These are phyloP conservation scores for Houttuynia cordata DNA, from an alignment of 164 flowering plant genomes.

Conservation along the genomic window DNA sequence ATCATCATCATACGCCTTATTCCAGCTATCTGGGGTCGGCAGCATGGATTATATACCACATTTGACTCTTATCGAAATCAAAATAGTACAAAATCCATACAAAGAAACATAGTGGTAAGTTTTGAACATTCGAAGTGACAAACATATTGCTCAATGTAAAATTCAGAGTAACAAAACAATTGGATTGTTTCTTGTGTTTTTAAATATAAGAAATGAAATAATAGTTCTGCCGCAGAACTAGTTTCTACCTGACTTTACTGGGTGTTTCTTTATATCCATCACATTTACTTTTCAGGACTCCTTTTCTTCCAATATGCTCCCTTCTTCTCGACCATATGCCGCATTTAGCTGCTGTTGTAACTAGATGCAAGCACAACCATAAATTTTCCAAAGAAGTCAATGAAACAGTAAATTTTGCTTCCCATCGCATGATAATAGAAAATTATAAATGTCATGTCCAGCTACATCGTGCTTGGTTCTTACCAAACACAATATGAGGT, in stretches of 20 bases:
- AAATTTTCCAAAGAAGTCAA: not conserved
- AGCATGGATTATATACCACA: too few species aligned
- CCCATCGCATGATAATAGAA: not conserved
- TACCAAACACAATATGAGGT: too few species aligned
- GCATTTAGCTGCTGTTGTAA: slow-evolving; percentile 52
- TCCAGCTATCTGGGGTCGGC: too few species aligned
- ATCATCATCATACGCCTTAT: too few species aligned
- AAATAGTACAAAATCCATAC: too few species aligned
- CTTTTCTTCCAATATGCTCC: slow-evolving; percentile 7
- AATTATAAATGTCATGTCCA: too few species aligned
- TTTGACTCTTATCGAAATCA: too few species aligned
- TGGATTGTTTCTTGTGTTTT: not conserved
- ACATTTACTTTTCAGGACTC: slow-evolving; percentile 1
- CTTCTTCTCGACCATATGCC: slow-evolving; percentile 24
- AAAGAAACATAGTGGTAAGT: too few species aligned
- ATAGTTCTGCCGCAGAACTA: not conserved
- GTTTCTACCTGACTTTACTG: slow-evolving; percentile 7
- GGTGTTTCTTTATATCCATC: slow-evolving; percentile 1
- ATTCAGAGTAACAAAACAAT: too few species aligned
- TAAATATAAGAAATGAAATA: too few species aligned
- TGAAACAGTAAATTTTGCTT: not conserved
- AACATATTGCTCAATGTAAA: too few species aligned
- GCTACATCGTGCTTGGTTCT: not conserved
- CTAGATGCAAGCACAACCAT: slow-evolving; percentile 19
- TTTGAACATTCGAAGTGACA: too few species aligned